Base-by-base conservation (phyloP, 129 eudicot genomes). In the Escallonia rubra region DNA sequence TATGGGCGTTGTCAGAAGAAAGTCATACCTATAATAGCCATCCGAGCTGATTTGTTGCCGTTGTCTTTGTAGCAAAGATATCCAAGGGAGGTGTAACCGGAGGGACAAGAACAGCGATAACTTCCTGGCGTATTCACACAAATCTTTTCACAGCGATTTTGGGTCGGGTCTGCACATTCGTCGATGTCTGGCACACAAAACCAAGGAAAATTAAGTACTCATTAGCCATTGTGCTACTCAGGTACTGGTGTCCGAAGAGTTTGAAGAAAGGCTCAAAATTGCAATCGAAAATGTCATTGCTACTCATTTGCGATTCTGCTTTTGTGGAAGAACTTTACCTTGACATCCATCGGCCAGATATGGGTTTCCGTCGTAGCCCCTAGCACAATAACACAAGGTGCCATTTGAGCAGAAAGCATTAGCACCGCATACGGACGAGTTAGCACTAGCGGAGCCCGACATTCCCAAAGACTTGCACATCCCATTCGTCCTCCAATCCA, bases 361-460 rank as follows among this genome's bases (percentile, higher is more conserved):
- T 12, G 81, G 77, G 47, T 77, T 77, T 71, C 81, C 81, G 49
- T 70, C 53, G 2, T 43, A 77, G 57, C 76, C 81, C 11, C 34
- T 38, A 41, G 11, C 9, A 51, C 81, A 77, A 16, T 60, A 60
- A 65, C 81, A 77, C 56, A 70, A 40, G 46, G 67, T 65, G 56
- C 8, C 55, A 34, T 57, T 11, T 23, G 34, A 23, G 53, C 81
- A 76, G 6, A 61, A 55, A 69, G 81, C 72, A 14, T 45, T 60
- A 52, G 7, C 9, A 43, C 60, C 76, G 53, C 77, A 65, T 13
- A 41, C 13, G 12, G 62, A 16, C 3, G 73, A 43, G 3, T 15
- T 44, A 67, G 61, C 61, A 43, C 42, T 63, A 23, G 50, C 51
- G n/a, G 72, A 57, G 69, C 10, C 43, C 15, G 51, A 42, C 12